phyloP scores from a whole-genome alignment of 2,329 filamentous ascomycete genomes.

The Stylonectria norvegica region DNA sequence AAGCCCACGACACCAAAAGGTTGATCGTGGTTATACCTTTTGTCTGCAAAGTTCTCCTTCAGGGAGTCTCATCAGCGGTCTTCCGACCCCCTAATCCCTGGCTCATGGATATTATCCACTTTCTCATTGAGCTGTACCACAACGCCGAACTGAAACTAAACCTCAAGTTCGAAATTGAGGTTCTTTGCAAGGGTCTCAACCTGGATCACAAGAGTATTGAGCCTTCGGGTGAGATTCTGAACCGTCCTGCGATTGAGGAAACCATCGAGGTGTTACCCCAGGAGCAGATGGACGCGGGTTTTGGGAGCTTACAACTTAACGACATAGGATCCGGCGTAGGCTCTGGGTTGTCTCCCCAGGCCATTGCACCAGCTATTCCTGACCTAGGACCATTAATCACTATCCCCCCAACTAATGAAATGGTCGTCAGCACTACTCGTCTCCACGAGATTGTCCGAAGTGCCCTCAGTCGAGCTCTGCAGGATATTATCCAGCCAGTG shows the following conservation, averaged over 20 bases:
- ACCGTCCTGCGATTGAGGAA: slow-evolving; percentile 64
- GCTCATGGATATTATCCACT: slow-evolving; percentile 91
- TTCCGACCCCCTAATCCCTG: slow-evolving; percentile 96
- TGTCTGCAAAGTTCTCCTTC: slow-evolving; percentile 89
- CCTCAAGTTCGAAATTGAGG: slow-evolving; percentile 97
- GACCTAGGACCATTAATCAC: slow-evolving; percentile 76
- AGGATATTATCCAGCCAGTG: slow-evolving; percentile 95
- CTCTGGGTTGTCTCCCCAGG: slow-evolving; percentile 71
- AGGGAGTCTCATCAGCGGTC: slow-evolving; percentile 79
- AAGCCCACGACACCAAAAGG: slow-evolving; percentile 89
- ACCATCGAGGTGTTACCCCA: slow-evolving; percentile 56
- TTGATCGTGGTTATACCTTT: slow-evolving; percentile 93
- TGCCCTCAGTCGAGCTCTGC: slow-evolving; percentile 84
- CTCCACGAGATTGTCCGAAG: slow-evolving; percentile 75
- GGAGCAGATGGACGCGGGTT: slow-evolving; percentile 73
- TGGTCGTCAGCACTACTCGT: slow-evolving; percentile 68
- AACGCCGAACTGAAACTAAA: slow-evolving; percentile 92
- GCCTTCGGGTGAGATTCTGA: slow-evolving; percentile 80
- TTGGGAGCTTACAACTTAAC: slow-evolving; percentile 78
- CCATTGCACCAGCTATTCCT: slow-evolving; percentile 76
- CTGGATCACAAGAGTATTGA: slow-evolving; percentile 92
- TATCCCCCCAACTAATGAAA: slow-evolving; percentile 76
- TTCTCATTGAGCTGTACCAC: slow-evolving; percentile 91
- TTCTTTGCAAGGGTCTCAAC: slow-evolving; percentile 86
- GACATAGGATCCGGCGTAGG: slow-evolving; percentile 66